Percentiles rank a stretch among this genome's conserved stretches.
phyloP scores from a whole-genome alignment of 768 basidiomycete species.

The Amanita exitialis region DNA sequence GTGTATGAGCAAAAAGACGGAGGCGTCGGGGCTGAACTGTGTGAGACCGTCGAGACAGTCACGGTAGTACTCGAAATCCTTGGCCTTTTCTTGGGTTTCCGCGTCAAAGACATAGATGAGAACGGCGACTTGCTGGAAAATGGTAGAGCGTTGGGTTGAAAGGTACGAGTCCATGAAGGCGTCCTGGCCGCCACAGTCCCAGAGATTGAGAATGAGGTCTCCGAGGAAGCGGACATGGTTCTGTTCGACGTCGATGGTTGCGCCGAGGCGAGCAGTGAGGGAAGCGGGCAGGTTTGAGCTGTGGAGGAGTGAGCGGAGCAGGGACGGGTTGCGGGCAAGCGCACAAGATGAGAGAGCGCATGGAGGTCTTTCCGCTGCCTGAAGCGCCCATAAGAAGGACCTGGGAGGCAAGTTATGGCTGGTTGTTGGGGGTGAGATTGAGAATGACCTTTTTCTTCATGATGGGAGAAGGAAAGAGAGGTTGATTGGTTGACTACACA shows the following conservation, averaged over 20 bases:
- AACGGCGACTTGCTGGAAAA: conserved; percentile 94
- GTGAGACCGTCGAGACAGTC: conserved; percentile 81
- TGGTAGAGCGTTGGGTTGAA: conserved; percentile 81
- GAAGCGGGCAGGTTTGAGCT: conserved; percentile 94
- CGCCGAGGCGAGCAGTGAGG: conserved; percentile 83
- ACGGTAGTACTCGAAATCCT: conserved; percentile 87
- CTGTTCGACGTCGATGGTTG: conserved; percentile 97
- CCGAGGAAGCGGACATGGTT: conserved; percentile 96
- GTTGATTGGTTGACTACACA: conserved; percentile 8
- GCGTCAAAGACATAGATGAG: conserved; percentile 99
- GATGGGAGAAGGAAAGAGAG: conserved; percentile 15
- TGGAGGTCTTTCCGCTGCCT: conserved; percentile 91
- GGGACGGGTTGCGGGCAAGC: conserved; percentile 18
- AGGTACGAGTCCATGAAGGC: conserved; percentile 98
- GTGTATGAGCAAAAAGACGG: conserved; percentile 85
- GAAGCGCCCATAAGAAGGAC: conserved; percentile 98
- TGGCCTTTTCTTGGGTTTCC: conserved; percentile 72
- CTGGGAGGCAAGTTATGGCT: conserved; percentile 29
- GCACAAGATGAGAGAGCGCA: conserved; percentile 98
- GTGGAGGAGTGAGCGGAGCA: conserved; percentile 8
- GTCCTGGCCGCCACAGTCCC: conserved; percentile 99
- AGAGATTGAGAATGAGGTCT: conserved; percentile 90
- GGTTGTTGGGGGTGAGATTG: conserved; percentile 1
- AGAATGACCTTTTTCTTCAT: conserved; percentile 57
- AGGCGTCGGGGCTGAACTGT: conserved; percentile 72